Base-by-base conservation (phyloP, 2,329 filamentous ascomycete species). In the Fusarium caatingaense region DNA sequence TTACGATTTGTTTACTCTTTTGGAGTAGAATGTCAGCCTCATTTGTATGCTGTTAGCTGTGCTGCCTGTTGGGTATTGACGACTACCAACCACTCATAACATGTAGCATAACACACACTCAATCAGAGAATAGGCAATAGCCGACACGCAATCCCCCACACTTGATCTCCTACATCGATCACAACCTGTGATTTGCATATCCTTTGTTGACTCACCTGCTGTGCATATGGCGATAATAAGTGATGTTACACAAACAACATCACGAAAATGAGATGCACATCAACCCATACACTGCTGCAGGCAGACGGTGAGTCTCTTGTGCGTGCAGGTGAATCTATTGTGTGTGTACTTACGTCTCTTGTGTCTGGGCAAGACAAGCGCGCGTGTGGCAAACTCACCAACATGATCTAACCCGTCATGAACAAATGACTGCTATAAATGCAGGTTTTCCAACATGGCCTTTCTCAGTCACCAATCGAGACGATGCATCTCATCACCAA, bases 361-460 rank as follows among this genome's bases (percentile, higher is more conserved):
- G 37, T 27, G 50, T 47, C 28, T 34, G 40, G 50, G 25, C 47
- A 50, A 56, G 32, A 48, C 48, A 56, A 37, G 59, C 37, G 44
- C 54, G 56, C 44, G 50, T 27, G 47, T 66, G 64, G 62, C 58
- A 66, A 66, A 44, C 48, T 54, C 48, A 50, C 55, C 56, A 55
- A 54, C 18, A 45, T 37, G n/a, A 51, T 25, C 62, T 50, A 66
- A 42, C 49, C 41, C 34, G 18, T n/a, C 34, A n/a, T 37, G 34
- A 37, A 37, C 18, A 37, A 12, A 37, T 45, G 20, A 28, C 20
- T 28, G 25, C 40, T 66, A 66, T 66, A 62, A 56, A 66, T 66
- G 30, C 32, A 59, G 15, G 46, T 27, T 64, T 64, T 34, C 15
- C 18, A 28, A 23, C 28, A 55, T 55, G 48, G 49, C 8, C 45